Evolutionary conservation across 768 basidiomycete species (phyloP), one percentile per base, ranked within the genome.

Genomic region (Fomitopsis pulvina): DNA sequence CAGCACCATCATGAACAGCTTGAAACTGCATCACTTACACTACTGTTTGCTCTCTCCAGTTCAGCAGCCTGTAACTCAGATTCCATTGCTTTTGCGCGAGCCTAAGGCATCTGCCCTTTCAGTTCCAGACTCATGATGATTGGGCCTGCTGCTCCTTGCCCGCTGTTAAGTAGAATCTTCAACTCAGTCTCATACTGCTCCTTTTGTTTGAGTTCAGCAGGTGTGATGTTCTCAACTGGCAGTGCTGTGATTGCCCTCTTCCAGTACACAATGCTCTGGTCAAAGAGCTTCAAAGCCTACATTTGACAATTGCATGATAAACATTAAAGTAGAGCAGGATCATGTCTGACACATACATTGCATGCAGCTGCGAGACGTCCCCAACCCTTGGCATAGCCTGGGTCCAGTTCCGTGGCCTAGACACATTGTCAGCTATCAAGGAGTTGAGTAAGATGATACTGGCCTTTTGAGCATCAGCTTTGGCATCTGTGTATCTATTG

Each of bases 401-500:
- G 45, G 20, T 46, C 45, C 5, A 46, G 6, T 8, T 18, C 20
- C 9, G 27, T 29, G 8, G 45, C 45, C 45, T 46, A 21, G 4
- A 37, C 28, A 6, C 2, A 32, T 14, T 34, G 32, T 4, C 24
- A 18, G 37, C 34, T 37, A n/a, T n/a, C n/a, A n/a, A n/a, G n/a
- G n/a, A n/a, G n/a, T n/a, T n/a, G 25, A 29, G 25, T 21, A 14
- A 30, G 4, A 5, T 39, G 12, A 10, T n/a, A n/a, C 32, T 5
- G 25, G 46, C 55, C 45, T 49, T 50, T 12, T 30, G 10, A 2
- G 56, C 56, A 32, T 60, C 57, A 12, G 30, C 34, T 12, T 37
- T 18, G 7, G 54, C 57, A 5, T 58, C 58, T 2, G 47, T 21
- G 32, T 52, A 59, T 28, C 57, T 59, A 9, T 7, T 20, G 20